These are phyloP conservation scores for Magnaporthales sp. DNA, from an alignment of 2,329 filamentous ascomycete species.

Conservation along the genomic window DNA sequence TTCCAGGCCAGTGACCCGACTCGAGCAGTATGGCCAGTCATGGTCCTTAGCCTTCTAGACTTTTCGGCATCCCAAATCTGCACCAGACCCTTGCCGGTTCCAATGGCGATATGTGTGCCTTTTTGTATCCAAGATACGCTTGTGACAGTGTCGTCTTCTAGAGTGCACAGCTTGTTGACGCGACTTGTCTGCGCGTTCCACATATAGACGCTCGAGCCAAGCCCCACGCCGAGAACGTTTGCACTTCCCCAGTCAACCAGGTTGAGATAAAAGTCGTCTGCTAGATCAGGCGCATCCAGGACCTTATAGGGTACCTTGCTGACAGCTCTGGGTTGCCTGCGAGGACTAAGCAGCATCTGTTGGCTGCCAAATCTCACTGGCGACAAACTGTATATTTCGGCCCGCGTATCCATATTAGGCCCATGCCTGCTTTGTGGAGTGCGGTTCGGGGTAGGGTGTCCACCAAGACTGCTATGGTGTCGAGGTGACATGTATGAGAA, in stretches of 20 bases:
- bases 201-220: slow-evolving; percentile 93
- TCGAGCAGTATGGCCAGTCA: slow-evolving; percentile 91
- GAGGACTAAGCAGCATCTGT: slow-evolving; percentile 82
- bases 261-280: slow-evolving; percentile 97
- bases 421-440: slow-evolving; percentile 84
- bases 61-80: slow-evolving; percentile 97
- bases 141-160: slow-evolving; percentile 83
- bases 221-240: slow-evolving; percentile 85
- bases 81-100: slow-evolving; percentile 87
- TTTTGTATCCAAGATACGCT: slow-evolving; percentile 98
- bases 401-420: slow-evolving; percentile 78
- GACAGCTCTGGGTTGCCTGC: slow-evolving; percentile 80
- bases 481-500: slow-evolving; percentile 82
- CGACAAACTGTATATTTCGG: slow-evolving; percentile 92
- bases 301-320: slow-evolving; percentile 98
- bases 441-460: slow-evolving; percentile 81
- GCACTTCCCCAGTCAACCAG: slow-evolving; percentile 96
- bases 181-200: slow-evolving; percentile 91
- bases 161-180: slow-evolving; percentile 88
- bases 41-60: slow-evolving; percentile 76
- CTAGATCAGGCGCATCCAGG: slow-evolving; percentile 87
- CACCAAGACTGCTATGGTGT: slow-evolving; percentile 59
- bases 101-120: slow-evolving; percentile 91
- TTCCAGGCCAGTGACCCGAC: slow-evolving; percentile 97
- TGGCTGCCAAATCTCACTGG: slow-evolving; percentile 91